phyloP scores from a whole-genome alignment of 768 basidiomycete species.

The Sporobolomyces roseus region DNA sequence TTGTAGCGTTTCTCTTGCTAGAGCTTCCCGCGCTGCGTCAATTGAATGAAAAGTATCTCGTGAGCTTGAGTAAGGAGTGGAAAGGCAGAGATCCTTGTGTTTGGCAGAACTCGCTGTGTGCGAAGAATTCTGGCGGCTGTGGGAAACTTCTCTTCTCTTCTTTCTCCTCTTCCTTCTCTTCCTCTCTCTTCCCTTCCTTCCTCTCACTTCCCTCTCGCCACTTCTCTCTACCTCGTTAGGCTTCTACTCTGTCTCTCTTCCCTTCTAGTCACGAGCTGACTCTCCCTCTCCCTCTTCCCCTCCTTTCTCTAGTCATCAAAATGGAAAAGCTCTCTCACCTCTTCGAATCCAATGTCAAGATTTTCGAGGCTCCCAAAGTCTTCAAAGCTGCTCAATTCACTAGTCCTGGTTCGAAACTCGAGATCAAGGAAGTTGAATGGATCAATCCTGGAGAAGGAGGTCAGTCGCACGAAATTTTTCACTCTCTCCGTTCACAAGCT shows the following conservation, averaged over 20 bases:
- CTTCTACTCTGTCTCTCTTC: neutral
- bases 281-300: neutral
- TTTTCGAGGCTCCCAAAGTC: neutral
- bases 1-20: too few relatives aligned
- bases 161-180: too few relatives aligned
- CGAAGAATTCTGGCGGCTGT: too few relatives aligned
- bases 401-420: neutral
- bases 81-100: too few relatives aligned
- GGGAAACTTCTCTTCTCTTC: neutral
- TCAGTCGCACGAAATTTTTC: too few relatives aligned
- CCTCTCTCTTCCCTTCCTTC: neutral
- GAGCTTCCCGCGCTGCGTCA: too few relatives aligned
- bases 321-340: conserved; percentile 15
- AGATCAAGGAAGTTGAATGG: neutral
- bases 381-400: conserved; percentile 11
- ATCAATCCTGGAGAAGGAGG: conserved; percentile 4
- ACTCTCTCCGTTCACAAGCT: too few relatives aligned
- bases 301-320: too few relatives aligned
- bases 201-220: neutral
- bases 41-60: too few relatives aligned
- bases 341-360: neutral
- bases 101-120: too few relatives aligned
- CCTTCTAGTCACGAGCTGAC: neutral
- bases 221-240: neutral
- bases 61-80: too few relatives aligned